A percentile compares a stretch with the other conserved stretches of the same genome.
These are phyloP conservation scores for Leonotis leonurus DNA, from an alignment of 257 asterid species.

Conservation along the genomic window DNA sequence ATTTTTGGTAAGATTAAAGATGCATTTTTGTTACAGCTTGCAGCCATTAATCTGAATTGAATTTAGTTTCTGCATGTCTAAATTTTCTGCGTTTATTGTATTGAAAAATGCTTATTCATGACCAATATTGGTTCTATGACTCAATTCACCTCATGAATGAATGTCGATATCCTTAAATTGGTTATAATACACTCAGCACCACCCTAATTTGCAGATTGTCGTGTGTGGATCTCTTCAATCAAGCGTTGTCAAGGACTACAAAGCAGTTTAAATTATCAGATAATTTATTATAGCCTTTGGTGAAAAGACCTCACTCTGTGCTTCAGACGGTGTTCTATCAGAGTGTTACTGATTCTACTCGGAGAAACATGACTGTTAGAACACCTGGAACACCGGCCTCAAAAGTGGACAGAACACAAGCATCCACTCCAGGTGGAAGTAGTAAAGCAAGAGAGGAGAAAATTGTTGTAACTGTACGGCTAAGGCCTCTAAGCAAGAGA, in stretches of 20 bases:
- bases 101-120: not conserved
- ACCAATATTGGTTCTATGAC: not conserved
- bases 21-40: not conserved
- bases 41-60: too few relatives aligned
- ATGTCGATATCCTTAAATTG: not conserved
- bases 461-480: conserved; percentile 78
- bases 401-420: conserved; percentile 66
- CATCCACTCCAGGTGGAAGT: conserved; percentile 39
- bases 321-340: conserved; percentile 5
- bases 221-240: conserved; percentile 10
- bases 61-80: not conserved
- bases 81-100: not conserved
- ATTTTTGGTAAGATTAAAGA: not conserved
- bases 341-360: not conserved
- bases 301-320: conserved; percentile 16
- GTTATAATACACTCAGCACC: not conserved
- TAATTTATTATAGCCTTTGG: conserved; percentile 10
- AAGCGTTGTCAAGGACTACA: not conserved
- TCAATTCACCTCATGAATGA: not conserved
- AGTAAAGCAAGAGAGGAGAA: conserved; percentile 67
- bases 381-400: conserved; percentile 79
- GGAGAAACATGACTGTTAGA: conserved; percentile 54
- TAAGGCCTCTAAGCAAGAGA: conserved; percentile 86
- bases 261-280: not conserved
- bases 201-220: conserved; percentile 7